Base-by-base conservation (phyloP, 371 early-diverging fungal genomes). In the Smittium mucronatum region DNA sequence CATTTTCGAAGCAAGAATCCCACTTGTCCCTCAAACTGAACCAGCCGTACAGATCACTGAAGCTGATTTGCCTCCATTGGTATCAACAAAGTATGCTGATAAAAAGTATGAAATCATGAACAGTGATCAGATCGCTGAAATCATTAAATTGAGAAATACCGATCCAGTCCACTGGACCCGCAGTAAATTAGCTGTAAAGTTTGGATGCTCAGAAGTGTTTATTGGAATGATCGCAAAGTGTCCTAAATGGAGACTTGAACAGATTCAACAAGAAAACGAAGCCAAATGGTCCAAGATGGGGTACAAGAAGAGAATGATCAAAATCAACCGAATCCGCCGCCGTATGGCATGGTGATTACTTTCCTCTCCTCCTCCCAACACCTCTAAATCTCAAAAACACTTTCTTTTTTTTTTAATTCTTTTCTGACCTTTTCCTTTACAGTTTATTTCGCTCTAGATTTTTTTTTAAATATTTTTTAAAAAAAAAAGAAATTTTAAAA, bases 101-200 rank as follows among this genome's bases (percentile, higher is more conserved):
- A 47, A 47, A 5, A 47, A 47, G 47, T 47, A 47, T 47, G 47
- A 11, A 47, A 47, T 11, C 5, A 5, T 47, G 21, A 47, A 21
- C 21, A 21, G 21, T 47, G 47, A 47, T 5, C 47, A 47, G 21
- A 21, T 47, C 11, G 47, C 47, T 11, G 74, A 79, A 33, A 59
- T 80, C 28, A 29, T 36, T 15, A 64, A 71, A 58, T 74, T 80
- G 34, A 75, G 80, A 34, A 69, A 66, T 69, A 70, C 74, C 69
- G 80, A 80, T 57, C 80, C 80, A 25, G 73, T 69, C 5, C 80
- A 75, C 26, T 80, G 80, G 80, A 80, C 80, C 1, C 70, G 72
- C 21, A 73, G 71, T 34, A 68, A 70, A 67, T 74, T 80, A 64
- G 77, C 77, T 15, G 71, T 72, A 61, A 80, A 79, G 72, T 80